phyloP scores from a whole-genome alignment of 805 yeast genomes.

The Yamadazyma laniorum region DNA sequence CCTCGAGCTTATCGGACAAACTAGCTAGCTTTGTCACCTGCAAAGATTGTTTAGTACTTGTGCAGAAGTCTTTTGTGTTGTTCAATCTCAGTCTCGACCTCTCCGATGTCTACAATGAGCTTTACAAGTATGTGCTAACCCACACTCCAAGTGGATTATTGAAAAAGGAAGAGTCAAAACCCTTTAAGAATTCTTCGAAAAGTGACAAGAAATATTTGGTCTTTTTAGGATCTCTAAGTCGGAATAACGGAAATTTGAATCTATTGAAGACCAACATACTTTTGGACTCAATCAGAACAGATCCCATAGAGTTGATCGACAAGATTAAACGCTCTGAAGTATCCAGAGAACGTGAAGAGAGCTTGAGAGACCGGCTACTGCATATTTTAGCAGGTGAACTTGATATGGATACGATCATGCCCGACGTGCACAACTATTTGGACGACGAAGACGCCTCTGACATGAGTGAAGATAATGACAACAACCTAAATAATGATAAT shows the following conservation, averaged over 20 bases:
- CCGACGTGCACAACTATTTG: too few relatives aligned
- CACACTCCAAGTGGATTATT: conserved; percentile 1
- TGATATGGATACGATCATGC: background rate
- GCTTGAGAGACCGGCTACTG: background rate
- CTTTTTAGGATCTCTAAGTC: conserved; percentile 5
- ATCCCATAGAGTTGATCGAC: conserved; percentile 2
- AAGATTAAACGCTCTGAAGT: background rate
- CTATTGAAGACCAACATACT: conserved; percentile 3
- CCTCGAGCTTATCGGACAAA: conserved; percentile 5
- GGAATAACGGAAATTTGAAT: conserved; percentile 3
- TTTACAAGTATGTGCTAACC: conserved; percentile 1
- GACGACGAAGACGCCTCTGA: background rate
- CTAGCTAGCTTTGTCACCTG: conserved; percentile 3
- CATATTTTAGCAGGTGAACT: background rate
- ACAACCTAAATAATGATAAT: background rate
- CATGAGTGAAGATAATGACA: conserved; percentile 4
- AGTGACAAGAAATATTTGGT: conserved; percentile 1
- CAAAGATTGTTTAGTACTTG: conserved; percentile 28
- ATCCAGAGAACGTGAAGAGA: background rate
- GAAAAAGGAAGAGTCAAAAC: conserved; percentile 1
- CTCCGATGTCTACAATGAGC: background rate
- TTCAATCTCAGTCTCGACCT: conserved; percentile 28
- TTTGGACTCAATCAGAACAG: background rate
- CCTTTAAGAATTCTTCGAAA: background rate
- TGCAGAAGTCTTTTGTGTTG: conserved; percentile 37